Evolutionary conservation across 257 asterid species (phyloP).

Genomic region (Solanum clarkiae): DNA sequence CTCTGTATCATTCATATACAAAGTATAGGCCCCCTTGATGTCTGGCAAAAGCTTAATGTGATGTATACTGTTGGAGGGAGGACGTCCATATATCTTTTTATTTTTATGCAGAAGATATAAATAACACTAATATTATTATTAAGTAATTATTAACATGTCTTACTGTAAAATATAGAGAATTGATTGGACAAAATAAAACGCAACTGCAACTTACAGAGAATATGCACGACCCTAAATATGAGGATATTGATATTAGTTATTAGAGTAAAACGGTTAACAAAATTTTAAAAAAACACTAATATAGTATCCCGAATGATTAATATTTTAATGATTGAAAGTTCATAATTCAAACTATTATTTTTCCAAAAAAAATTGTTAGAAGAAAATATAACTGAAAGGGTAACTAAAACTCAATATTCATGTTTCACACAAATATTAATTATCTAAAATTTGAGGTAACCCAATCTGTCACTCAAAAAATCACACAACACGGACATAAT

Average conservation of each 20-base stretch:
- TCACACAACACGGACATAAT: not conserved
- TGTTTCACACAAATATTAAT: not conserved
- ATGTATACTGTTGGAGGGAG: not conserved
- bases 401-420: not conserved
- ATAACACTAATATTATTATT: not conserved
- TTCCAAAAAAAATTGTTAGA: accelerated
- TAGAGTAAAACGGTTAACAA: no score
- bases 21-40: no score
- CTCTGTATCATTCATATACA: no score
- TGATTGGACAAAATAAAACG: not conserved
- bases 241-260: not conserved
- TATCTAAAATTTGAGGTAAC: not conserved
- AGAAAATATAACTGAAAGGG: not conserved
- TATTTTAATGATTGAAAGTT: no score
- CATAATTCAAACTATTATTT: not conserved
- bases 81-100: not conserved
- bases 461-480: not conserved
- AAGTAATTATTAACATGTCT: not conserved
- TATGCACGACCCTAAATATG: not conserved
- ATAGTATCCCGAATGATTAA: no score
- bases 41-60: no score
- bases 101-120: not conserved
- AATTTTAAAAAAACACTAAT: no score
- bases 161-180: accelerated
- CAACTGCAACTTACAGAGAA: not conserved